A percentile compares a stretch with the other conserved stretches of the same genome.
phyloP scores from a whole-genome alignment of 2,329 filamentous ascomycete genomes.

The Setomelanomma holmii region DNA sequence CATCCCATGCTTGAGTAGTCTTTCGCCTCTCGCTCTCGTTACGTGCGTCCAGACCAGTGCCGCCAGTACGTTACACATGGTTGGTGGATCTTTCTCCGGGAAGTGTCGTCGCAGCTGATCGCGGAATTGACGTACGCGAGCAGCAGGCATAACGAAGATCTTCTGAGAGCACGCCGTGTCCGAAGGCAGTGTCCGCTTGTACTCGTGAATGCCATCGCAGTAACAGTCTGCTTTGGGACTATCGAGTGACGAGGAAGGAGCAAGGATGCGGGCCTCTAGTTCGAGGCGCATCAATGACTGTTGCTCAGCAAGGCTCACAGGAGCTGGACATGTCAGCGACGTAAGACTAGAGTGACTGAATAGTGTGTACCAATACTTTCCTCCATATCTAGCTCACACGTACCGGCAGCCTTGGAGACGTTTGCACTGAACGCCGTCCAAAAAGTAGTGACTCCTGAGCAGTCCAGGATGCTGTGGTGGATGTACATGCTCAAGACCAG shows the following conservation, averaged over 20 bases:
- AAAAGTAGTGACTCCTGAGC: conserved; percentile 37
- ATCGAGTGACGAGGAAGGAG: conserved; percentile 5
- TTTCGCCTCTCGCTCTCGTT: conserved; percentile 38
- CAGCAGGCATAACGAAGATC: conserved; percentile 38
- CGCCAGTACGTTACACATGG: conserved; percentile 42
- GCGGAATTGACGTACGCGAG: conserved; percentile 34
- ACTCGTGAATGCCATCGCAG: conserved; percentile 32
- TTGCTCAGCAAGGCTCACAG: conserved; percentile 26
- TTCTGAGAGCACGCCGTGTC: conserved; percentile 34
- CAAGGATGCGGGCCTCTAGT: conserved; percentile 27
- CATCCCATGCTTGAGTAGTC: conserved; percentile 23
- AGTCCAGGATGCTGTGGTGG: conserved; percentile 43
- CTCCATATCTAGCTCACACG: conserved; percentile 15
- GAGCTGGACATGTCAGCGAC: conserved; percentile 24
- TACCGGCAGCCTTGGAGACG: conserved; percentile 27
- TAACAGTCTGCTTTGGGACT: conserved; percentile 35
- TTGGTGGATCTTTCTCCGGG: conserved; percentile 24
- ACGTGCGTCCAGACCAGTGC: conserved; percentile 47
- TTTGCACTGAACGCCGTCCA: conserved; percentile 34
- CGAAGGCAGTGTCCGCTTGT: conserved; percentile 34
- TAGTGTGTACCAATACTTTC: conserved; percentile 16
- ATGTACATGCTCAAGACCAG: conserved; percentile 45
- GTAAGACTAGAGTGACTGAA: not conserved
- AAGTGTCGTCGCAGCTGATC: conserved; percentile 30
- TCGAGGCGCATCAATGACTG: conserved; percentile 29